A percentile compares a stretch with the other conserved stretches of the same genome.
These are phyloP conservation scores for Pyricularia sp. DNA, from an alignment of 2,329 filamentous ascomycete genomes.

Conservation along the genomic window DNA sequence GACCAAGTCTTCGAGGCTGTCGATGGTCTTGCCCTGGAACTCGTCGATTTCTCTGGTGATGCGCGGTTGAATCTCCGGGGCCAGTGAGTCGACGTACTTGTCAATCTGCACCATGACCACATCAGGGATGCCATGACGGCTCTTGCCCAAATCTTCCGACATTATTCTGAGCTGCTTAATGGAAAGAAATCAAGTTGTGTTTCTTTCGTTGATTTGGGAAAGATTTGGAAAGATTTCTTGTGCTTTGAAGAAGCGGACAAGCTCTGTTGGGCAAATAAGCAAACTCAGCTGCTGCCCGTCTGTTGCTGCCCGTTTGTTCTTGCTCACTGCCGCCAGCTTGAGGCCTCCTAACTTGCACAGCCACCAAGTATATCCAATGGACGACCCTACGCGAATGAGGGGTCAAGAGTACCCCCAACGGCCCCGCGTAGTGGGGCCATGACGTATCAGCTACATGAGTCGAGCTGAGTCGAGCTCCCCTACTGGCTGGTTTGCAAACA, in stretches of 20 bases:
- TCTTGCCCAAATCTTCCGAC: slow-evolving; percentile 4
- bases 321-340: neutral
- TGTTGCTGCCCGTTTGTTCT: neutral
- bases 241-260: neutral
- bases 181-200: neutral
- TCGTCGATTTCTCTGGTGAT: slow-evolving; percentile 31
- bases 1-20: slow-evolving; percentile 33
- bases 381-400: neutral
- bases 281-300: neutral
- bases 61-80: slow-evolving; percentile 35
- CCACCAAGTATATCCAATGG: neutral
- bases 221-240: neutral
- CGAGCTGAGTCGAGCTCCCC: neutral
- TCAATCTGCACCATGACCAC: slow-evolving; percentile 33
- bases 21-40: slow-evolving; percentile 35
- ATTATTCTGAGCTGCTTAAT: neutral
- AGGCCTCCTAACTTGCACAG: neutral
- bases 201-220: neutral
- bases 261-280: neutral
- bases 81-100: slow-evolving; percentile 36
- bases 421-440: neutral
- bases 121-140: slow-evolving; percentile 25
- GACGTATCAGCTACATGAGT: neutral
- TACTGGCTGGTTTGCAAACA: neutral
- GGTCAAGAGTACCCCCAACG: neutral